phyloP scores from a whole-genome alignment of 1,284 basidiomycete genomes.

The Meripilus lineatus region DNA sequence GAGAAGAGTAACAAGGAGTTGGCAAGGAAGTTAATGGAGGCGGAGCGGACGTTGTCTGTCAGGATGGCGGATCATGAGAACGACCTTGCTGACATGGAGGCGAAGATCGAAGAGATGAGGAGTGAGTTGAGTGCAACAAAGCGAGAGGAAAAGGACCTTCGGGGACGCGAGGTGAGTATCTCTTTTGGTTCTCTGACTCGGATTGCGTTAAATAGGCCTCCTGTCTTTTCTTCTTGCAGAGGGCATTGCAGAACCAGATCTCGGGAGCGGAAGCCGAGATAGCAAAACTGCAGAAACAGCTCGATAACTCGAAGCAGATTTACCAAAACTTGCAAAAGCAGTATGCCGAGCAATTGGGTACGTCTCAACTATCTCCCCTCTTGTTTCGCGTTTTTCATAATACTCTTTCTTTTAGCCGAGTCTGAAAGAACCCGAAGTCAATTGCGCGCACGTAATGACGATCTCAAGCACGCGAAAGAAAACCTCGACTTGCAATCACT shows the following conservation, averaged over 20 bases:
- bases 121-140: slow-evolving; percentile 72
- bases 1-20: slow-evolving; percentile 73
- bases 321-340: slow-evolving; percentile 77
- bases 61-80: slow-evolving; percentile 70
- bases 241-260: slow-evolving; percentile 59
- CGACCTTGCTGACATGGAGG: slow-evolving; percentile 73
- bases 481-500: slow-evolving; percentile 51
- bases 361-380: slow-evolving; percentile 24
- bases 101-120: slow-evolving; percentile 64
- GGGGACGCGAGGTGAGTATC: slow-evolving; percentile 67
- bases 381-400: not conserved
- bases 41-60: slow-evolving; percentile 61
- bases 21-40: slow-evolving; percentile 64
- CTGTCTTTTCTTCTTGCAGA: slow-evolving; percentile 40
- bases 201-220: too few species aligned
- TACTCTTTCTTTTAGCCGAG: slow-evolving; percentile 40
- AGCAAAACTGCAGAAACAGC: slow-evolving; percentile 60
- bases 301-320: slow-evolving; percentile 64
- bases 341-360: slow-evolving; percentile 81
- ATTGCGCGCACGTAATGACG: slow-evolving; percentile 68
- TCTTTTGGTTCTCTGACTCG: slow-evolving; percentile 4
- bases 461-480: slow-evolving; percentile 63
- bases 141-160: slow-evolving; percentile 85
- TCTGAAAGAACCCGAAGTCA: slow-evolving; percentile 75
- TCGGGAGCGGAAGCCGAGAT: slow-evolving; percentile 72